Evolutionary conservation across 108 stramenopile species (phyloP).

Genomic region (Seminavis robusta): DNA sequence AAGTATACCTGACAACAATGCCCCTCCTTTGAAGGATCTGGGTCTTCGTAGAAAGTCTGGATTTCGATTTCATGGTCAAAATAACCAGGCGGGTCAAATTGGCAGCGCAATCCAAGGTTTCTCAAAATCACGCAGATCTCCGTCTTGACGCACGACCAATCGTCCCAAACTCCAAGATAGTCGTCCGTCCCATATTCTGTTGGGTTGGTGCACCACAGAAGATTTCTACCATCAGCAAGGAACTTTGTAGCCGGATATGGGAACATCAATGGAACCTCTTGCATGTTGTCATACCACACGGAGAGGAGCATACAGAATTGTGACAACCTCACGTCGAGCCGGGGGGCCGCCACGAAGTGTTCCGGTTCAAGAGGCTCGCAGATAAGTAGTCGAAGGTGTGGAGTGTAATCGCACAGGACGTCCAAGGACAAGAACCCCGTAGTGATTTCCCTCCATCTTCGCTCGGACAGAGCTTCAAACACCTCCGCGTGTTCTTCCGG

Average conservation of each 20-base stretch:
- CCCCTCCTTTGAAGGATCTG: constrained; percentile 15
- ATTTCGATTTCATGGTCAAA: constrained; percentile 35
- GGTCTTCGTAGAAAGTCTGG: constrained; percentile 30
- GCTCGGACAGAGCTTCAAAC: constrained; percentile 11
- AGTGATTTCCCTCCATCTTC: constrained; percentile 70
- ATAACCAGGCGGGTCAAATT: constrained; percentile 51
- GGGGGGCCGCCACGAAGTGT: constrained; percentile 10
- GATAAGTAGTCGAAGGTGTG: constrained; percentile 55
- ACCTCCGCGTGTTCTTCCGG: constrained; percentile 17
- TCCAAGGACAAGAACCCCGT: constrained; percentile 33
- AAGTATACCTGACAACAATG: too few relatives aligned
- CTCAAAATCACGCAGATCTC: constrained; percentile 53
- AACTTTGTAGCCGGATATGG: constrained; percentile 47
- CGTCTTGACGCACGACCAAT: constrained; percentile 8
- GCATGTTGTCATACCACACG: constrained; percentile 83
- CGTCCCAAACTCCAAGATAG: constrained; percentile 37
- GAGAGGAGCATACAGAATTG: constrained; percentile 75
- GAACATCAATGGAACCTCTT: constrained; percentile 75
- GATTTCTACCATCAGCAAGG: constrained; percentile 29
- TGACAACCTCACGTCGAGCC: constrained; percentile 61
- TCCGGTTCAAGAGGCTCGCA: constrained; percentile 21
- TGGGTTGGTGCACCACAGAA: too few relatives aligned
- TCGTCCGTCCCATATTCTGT: constrained; percentile 74
- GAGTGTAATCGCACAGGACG: constrained; percentile 56
- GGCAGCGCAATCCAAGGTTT: constrained; percentile 45